A percentile compares a stretch with the other conserved stretches of the same genome.
phyloP scores from a whole-genome alignment of 768 basidiomycete genomes.

The Agrocybe praecox region DNA sequence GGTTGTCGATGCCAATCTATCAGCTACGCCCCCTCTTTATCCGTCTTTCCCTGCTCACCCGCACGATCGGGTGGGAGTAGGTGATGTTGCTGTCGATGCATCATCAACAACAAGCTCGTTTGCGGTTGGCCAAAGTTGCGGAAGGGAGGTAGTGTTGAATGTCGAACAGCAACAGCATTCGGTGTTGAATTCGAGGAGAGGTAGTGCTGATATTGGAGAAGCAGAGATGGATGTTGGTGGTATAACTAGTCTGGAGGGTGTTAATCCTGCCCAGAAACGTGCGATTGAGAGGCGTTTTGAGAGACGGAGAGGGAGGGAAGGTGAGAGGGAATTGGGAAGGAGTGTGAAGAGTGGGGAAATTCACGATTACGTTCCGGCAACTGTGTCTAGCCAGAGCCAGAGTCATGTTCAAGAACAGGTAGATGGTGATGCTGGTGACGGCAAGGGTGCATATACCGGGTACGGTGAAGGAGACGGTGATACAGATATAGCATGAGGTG shows the following conservation, averaged over 20 bases:
- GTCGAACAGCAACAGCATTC: background rate
- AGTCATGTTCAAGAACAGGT: too few relatives aligned
- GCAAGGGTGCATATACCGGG: too few relatives aligned
- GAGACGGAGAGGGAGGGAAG: background rate
- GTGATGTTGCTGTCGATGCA: slow-evolving; percentile 44
- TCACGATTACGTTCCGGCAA: too few relatives aligned
- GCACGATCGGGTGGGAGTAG: slow-evolving; percentile 55
- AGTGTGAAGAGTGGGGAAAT: background rate
- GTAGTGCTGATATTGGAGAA: background rate
- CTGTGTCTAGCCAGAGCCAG: too few relatives aligned
- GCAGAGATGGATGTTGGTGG: background rate
- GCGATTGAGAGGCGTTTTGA: background rate
- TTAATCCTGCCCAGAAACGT: background rate
- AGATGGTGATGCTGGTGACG: too few relatives aligned
- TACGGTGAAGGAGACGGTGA: too few relatives aligned
- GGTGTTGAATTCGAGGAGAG: background rate
- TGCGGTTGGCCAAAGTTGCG: slow-evolving; percentile 21
- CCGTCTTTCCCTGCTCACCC: slow-evolving; percentile 15
- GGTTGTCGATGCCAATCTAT: slow-evolving; percentile 67
- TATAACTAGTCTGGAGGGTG: background rate
- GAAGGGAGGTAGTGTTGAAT: slow-evolving; percentile 1
- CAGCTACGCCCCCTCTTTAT: slow-evolving; percentile 65
- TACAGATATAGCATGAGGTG: background rate
- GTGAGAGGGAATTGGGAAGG: background rate
- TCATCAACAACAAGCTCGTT: slow-evolving; percentile 21